These are phyloP conservation scores for Candida cerambycidarum DNA, from an alignment of 805 yeast species.

Conservation along the genomic window DNA sequence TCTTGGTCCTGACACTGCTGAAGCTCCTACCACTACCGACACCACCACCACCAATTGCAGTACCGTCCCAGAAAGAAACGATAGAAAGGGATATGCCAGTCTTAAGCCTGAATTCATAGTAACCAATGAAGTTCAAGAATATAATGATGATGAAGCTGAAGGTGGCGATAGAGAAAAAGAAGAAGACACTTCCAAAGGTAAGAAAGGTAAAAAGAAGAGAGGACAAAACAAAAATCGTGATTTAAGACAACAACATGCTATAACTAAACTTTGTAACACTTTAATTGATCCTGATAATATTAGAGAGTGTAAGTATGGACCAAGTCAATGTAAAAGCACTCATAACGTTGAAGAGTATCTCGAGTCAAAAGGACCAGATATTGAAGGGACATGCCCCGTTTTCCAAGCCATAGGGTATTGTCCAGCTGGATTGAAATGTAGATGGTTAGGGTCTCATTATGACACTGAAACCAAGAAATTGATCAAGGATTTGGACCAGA, in stretches of 20 bases:
- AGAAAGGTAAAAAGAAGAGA: conserved; percentile 46
- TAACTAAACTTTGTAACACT: conserved; percentile 62
- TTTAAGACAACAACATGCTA: conserved; percentile 65
- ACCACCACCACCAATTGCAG: no score
- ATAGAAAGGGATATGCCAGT: conserved; percentile 65
- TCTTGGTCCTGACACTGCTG: conserved; percentile 17
- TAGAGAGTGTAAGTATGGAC: conserved; percentile 60
- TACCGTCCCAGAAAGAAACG: no score
- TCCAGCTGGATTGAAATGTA: conserved; percentile 89
- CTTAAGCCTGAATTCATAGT: conserved; percentile 71
- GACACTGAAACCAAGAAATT: conserved; percentile 46
- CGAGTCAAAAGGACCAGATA: conserved; percentile 64
- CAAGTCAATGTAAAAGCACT: conserved; percentile 67
- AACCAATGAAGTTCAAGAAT: conserved; percentile 37
- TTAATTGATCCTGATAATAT: conserved; percentile 53
- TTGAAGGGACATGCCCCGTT: conserved; percentile 83
- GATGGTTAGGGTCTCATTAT: conserved; percentile 81
- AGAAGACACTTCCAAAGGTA: conserved; percentile 8
- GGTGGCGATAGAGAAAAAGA: conserved; percentile 43
- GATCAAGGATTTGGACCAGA: conserved; percentile 42
- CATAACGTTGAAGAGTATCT: conserved; percentile 75
- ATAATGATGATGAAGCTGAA: conserved; percentile 46
- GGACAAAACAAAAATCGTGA: conserved; percentile 88
- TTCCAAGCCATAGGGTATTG: conserved; percentile 80
- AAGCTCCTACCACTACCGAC: conserved; percentile 9